Conservation (phyloP, 768 basidiomycete genomes). For the Lactarius akahatsu region DNA sequence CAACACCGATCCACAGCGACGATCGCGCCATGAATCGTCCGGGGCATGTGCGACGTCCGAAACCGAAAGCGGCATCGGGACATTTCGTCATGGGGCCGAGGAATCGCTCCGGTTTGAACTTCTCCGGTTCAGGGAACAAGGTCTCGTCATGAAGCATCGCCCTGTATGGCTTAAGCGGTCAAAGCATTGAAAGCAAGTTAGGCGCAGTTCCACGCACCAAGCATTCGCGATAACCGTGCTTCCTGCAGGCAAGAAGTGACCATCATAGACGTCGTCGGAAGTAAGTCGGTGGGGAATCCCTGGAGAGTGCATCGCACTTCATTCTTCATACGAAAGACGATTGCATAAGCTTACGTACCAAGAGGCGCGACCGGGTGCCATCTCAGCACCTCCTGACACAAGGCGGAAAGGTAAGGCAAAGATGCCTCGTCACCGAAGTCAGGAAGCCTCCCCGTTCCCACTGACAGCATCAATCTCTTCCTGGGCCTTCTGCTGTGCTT, state of each 20-base stretch:
- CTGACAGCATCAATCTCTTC: conserved; percentile 36
- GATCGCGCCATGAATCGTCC: conserved; percentile 30
- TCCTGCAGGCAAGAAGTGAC: conserved; percentile 27
- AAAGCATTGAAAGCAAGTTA: neutral
- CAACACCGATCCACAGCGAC: conserved; percentile 24
- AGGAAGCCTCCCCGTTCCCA: conserved; percentile 35
- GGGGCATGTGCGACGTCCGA: conserved; percentile 33
- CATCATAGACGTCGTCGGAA: conserved; percentile 25
- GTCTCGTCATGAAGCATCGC: conserved; percentile 37
- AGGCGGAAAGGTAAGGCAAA: conserved; percentile 33
- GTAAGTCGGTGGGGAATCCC: conserved; percentile 22
- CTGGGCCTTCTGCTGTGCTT: conserved; percentile 35
- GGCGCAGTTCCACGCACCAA: neutral
- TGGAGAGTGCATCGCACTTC: neutral
- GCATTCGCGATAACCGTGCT: conserved; percentile 11
- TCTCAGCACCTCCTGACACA: conserved; percentile 33
- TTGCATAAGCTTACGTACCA: conserved; percentile 24
- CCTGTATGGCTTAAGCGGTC: conserved; percentile 20
- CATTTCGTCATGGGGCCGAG: conserved; percentile 8
- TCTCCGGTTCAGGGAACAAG: conserved; percentile 38
- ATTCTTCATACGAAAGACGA: neutral
- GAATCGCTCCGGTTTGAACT: conserved; percentile 43
- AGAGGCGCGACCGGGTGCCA: conserved; percentile 36
- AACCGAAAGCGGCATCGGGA: conserved; percentile 14
- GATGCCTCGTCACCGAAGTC: conserved; percentile 30